These are phyloP conservation scores for Ananas comosus DNA, from an alignment of 176 grass and related monocot species.

Conservation along the genomic window DNA sequence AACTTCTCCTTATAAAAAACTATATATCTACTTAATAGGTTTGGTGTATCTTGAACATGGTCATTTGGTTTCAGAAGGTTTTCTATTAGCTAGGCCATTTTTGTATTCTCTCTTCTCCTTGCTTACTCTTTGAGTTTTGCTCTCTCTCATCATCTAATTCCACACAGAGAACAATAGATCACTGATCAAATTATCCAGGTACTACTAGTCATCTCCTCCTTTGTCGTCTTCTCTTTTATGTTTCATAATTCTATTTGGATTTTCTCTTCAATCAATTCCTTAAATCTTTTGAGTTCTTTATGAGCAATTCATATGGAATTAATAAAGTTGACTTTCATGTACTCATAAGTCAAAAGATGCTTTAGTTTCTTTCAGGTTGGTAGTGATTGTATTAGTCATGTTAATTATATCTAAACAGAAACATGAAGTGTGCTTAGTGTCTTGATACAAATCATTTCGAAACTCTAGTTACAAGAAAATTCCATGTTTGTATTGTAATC, in stretches of 20 bases:
- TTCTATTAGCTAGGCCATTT: background rate
- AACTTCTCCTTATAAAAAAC: background rate
- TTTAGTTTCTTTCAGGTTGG: too few relatives aligned
- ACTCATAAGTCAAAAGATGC: too few relatives aligned
- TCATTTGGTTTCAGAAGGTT: background rate
- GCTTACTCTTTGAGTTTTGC: background rate
- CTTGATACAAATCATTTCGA: too few relatives aligned
- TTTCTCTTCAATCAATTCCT: background rate
- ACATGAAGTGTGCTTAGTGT: too few relatives aligned
- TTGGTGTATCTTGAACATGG: background rate
- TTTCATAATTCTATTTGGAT: background rate
- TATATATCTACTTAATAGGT: background rate
- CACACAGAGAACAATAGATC: background rate
- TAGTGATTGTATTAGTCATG: too few relatives aligned
- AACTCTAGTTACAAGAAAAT: too few relatives aligned
- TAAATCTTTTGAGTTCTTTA: too few relatives aligned
- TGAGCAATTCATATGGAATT: too few relatives aligned
- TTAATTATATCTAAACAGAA: too few relatives aligned
- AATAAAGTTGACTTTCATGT: too few relatives aligned
- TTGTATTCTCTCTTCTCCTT: background rate
- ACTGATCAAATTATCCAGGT: background rate
- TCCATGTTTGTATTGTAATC: too few relatives aligned
- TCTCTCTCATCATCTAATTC: background rate
- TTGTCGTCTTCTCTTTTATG: background rate
- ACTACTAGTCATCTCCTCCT: background rate